Evolutionary conservation across 2,329 filamentous ascomycete genomes (phyloP).

Genomic region (Fusarium proliferatum): DNA sequence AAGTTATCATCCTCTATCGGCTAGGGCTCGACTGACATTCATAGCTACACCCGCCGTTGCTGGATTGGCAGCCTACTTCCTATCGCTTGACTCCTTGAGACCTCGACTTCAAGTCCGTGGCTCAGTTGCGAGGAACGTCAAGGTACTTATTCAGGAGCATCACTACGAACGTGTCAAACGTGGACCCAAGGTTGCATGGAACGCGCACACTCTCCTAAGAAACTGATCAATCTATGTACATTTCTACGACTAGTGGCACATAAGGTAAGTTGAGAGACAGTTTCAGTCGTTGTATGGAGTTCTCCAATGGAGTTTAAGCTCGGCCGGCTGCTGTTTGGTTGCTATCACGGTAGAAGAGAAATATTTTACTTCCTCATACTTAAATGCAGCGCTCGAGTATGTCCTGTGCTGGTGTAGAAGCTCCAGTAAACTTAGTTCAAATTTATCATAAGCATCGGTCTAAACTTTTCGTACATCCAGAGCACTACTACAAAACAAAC

Average conservation of each 20-base stretch:
- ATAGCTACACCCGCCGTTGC: neutral
- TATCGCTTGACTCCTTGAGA: neutral
- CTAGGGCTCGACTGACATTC: rapidly evolving
- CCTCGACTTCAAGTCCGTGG: neutral
- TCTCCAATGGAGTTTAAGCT: neutral
- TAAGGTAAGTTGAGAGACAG: no score
- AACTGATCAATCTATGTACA: neutral
- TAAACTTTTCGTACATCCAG: rapidly evolving
- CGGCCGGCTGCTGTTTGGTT: neutral
- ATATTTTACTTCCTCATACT: rapidly evolving
- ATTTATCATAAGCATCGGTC: neutral
- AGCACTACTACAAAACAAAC: no score
- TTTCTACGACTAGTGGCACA: rapidly evolving
- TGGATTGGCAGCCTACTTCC: neutral
- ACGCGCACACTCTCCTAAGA: neutral
- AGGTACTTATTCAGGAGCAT: neutral
- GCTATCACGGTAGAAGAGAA: rapidly evolving
- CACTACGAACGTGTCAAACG: neutral
- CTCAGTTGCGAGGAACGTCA: neutral
- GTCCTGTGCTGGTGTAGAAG: rapidly evolving
- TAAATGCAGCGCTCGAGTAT: neutral
- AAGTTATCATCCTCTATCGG: rapidly evolving
- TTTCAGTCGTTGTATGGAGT: neutral
- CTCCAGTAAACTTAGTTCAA: neutral
- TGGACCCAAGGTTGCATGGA: neutral